These are phyloP conservation scores for Suillus brevipes DNA, from an alignment of 768 basidiomycete genomes.

Conservation along the genomic window DNA sequence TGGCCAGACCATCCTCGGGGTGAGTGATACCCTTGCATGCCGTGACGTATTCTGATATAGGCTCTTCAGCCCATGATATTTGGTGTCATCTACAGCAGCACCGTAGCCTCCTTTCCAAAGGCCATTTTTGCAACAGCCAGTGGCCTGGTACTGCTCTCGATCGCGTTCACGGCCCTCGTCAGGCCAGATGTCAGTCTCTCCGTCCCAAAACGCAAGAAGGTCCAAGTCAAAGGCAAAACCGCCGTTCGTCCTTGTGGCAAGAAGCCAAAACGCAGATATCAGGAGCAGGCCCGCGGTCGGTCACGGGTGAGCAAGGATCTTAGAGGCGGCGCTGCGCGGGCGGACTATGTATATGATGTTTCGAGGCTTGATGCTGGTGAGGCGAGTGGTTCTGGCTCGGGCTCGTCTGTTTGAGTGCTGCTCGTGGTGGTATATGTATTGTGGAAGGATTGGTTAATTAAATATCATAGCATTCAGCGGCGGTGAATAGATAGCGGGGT, in stretches of 20 bases:
- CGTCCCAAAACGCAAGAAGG: conserved; percentile 14
- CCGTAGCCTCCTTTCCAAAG: conserved; percentile 64
- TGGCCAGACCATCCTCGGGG: conserved; percentile 60
- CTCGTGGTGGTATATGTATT: background rate
- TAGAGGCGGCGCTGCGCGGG: conserved; percentile 31
- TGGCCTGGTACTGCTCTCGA: conserved; percentile 49
- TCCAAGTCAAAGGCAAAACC: conserved; percentile 9
- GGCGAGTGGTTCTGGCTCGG: conserved; percentile 9
- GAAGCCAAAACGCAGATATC: conserved; percentile 15
- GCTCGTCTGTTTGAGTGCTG: background rate
- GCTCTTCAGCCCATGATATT: conserved; percentile 64
- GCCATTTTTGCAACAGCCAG: conserved; percentile 66
- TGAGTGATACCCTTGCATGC: conserved; percentile 22
- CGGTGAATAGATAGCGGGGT: background rate
- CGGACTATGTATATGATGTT: conserved; percentile 17
- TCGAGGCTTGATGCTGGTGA: conserved; percentile 12
- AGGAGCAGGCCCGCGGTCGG: conserved; percentile 25
- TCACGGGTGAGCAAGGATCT: conserved; percentile 42
- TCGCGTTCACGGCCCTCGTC: conserved; percentile 47
- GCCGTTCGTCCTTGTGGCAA: background rate
- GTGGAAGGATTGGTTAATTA: background rate
- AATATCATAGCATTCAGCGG: background rate
- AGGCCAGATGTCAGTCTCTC: conserved; percentile 32
- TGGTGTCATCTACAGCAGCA: conserved; percentile 62
- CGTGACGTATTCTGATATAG: background rate